Evolutionary conservation across 768 basidiomycete genomes (phyloP), one percentile per base, ranked within the genome.

Genomic region (Podaxis sp.): DNA sequence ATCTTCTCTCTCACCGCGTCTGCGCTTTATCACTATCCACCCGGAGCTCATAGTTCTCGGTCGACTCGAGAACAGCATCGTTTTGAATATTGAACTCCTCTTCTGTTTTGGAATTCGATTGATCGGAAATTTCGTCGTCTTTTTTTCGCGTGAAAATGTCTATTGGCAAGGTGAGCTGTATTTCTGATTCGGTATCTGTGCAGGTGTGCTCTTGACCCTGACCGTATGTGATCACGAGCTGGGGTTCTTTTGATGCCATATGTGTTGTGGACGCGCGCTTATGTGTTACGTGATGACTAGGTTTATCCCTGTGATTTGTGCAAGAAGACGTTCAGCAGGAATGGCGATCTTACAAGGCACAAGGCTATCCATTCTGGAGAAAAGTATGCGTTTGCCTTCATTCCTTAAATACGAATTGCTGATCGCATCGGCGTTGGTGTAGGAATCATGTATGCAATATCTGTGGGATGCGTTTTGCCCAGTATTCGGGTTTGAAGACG

Each of bases 271-370:
- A 19, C 33, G 77, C 77, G 71, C 43, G 15, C 43, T 41, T 41
- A n/a, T n/a, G 33, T 41, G 43, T 46, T 46, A 19, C 17, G 40
- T 41, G 40, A 41, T 41, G 43, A 19, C 70, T 25, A 61, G 60
- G 19, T 47, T 24, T 54, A 55, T n/a, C 60, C 61, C 54, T 85
- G 84, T 68, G 38, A 70, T 38, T 65, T 71, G 57, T 90, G 87
- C 73, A 27, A 50, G 4, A 86, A 81, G 66, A 57, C 67, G 33
- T 89, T 90, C 67, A 66, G 71, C 3, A 82, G 87, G 51, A 83
- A 81, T 69, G 82, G 82, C 22, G 89, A 90, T 69, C 79, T 86
- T 40, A 81, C 74, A 47, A 83, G 89, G 63, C 90, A 91, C 66
- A 63, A 76, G 56, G 65, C 69, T 22, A 68, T 81, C 22, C 88